A percentile compares a stretch with the other conserved stretches of the same genome.
Conservation (phyloP, 768 basidiomycete species). For the Steccherinum ochraceum region DNA sequence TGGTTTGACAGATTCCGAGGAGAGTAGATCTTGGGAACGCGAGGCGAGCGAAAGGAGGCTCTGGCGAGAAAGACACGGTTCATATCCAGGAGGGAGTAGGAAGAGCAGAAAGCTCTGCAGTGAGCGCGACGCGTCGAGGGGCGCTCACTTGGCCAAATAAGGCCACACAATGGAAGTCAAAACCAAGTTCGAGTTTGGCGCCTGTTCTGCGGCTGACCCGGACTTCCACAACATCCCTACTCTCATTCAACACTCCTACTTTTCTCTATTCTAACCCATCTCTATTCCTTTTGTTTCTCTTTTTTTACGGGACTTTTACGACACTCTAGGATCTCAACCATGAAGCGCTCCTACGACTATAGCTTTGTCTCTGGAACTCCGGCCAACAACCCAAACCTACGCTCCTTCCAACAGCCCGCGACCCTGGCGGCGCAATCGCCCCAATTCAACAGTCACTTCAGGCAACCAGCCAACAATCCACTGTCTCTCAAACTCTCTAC, state of each 20-base stretch:
- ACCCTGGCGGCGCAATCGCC: conserved; percentile 14
- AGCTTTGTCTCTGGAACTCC: conserved; percentile 11
- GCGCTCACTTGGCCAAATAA: background rate
- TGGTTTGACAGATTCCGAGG: no score
- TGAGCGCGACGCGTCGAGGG: background rate
- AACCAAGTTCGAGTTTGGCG: background rate
- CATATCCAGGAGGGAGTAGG: no score
- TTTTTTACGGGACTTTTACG: conserved; percentile 9
- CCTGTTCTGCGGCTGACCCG: background rate
- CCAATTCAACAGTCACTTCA: background rate
- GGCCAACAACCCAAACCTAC: conserved; percentile 6
- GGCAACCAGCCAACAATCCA: conserved; percentile 1
- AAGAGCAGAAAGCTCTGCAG: no score
- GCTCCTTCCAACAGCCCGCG: conserved; percentile 12
- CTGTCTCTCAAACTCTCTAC: background rate
- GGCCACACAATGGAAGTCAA: background rate
- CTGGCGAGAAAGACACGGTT: no score
- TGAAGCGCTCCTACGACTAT: conserved; percentile 17
- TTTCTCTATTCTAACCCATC: background rate
- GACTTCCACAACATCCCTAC: background rate
- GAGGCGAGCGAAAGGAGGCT: no score
- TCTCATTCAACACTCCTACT: background rate
- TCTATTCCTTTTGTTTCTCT: background rate
- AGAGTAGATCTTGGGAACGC: no score
- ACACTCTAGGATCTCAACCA: conserved; percentile 6